A percentile compares a stretch with the other conserved stretches of the same genome.
phyloP scores from a whole-genome alignment of 1,139 yeast species.

The Protomyces lactucae-debilis region DNA sequence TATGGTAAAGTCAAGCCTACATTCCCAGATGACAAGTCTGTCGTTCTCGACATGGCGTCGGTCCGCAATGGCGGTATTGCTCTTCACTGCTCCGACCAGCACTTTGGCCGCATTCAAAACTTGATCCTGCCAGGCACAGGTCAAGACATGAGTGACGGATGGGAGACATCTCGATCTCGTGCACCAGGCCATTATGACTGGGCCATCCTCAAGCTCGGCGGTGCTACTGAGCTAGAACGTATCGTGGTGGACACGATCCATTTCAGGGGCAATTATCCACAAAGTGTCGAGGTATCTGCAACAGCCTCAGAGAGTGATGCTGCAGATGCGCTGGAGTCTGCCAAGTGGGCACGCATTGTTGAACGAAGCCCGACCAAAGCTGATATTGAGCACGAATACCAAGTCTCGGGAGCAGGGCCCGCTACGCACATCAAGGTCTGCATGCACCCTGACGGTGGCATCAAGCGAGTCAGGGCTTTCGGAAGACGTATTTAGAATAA shows the following conservation, averaged over 20 bases:
- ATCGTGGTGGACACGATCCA: conserved; percentile 85
- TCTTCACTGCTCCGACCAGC: conserved; percentile 77
- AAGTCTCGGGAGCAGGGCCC: conserved; percentile 35
- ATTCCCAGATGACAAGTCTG: conserved; percentile 47
- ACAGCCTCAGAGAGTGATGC: conserved; percentile 38
- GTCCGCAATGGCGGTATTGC: conserved; percentile 88
- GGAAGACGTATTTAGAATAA: conserved; percentile 45
- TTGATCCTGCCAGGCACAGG: conserved; percentile 90
- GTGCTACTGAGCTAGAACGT: conserved; percentile 49
- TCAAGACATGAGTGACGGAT: conserved; percentile 92
- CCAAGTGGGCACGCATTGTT: conserved; percentile 48
- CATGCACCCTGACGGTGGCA: conserved; percentile 94
- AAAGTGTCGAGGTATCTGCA: conserved; percentile 49
- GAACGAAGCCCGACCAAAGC: conserved; percentile 52
- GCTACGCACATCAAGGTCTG: conserved; percentile 67
- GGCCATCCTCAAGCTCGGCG: conserved; percentile 77
- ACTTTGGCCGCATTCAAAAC: conserved; percentile 86
- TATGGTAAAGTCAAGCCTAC: conserved; percentile 77
- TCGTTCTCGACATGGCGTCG: conserved; percentile 67
- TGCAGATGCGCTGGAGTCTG: conserved; percentile 41
- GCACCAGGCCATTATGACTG: conserved; percentile 80
- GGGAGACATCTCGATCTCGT: conserved; percentile 95
- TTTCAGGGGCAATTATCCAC: conserved; percentile 91
- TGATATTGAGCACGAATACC: conserved; percentile 66
- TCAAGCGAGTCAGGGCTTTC: conserved; percentile 76